Evolutionary conservation across 129 eudicot genomes (phyloP), one percentile per base, ranked within the genome.

Genomic region (Ambrosia trifida): DNA sequence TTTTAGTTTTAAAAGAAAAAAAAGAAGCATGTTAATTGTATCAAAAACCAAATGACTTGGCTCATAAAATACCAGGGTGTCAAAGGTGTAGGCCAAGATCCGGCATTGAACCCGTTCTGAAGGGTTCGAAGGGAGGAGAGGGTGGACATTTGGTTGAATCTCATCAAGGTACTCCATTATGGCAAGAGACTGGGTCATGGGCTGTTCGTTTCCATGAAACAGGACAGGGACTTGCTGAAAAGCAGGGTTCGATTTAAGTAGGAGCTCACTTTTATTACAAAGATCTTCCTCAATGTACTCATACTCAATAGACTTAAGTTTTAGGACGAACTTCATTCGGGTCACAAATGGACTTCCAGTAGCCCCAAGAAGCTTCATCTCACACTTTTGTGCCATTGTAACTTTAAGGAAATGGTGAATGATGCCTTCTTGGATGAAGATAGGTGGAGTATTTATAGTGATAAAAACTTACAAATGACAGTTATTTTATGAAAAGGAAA

Each of bases 141-240:
- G 28, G 28, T 56, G 62, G 62, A 56, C 35, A 56, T 56, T 7
- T 14, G 62, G 62, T 56, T 24, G 3, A 14, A 56, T 9, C 62
- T 56, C 62, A 24, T 56, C 62, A 56, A 56, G 62, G 62, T 56
- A 56, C 35, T 56, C 62, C 14, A 56, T 20, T 56, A 56, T 56
- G 62, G 32, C 14, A 20, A 24, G 62, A 19, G 62, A 56, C 62
- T 56, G 33, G 14, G 6, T 56, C 14, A 56, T 20, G 62, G 62
- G 62, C 5, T 9, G 62, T 24, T 20, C 62, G 19, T 56, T 24
- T 19, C 33, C 62, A 56, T 20, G 62, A 24, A 56, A 56, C 11
- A 56, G 62, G 4, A 56, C 62, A 0, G 62, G 62, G 33, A 56
- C 62, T 9, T 10, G 20, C 24, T 20, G 62, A 1, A 56, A 56